Evolutionary conservation across 805 yeast genomes (phyloP), one percentile per base, ranked within the genome.

Genomic region (Millerozyma miso): DNA sequence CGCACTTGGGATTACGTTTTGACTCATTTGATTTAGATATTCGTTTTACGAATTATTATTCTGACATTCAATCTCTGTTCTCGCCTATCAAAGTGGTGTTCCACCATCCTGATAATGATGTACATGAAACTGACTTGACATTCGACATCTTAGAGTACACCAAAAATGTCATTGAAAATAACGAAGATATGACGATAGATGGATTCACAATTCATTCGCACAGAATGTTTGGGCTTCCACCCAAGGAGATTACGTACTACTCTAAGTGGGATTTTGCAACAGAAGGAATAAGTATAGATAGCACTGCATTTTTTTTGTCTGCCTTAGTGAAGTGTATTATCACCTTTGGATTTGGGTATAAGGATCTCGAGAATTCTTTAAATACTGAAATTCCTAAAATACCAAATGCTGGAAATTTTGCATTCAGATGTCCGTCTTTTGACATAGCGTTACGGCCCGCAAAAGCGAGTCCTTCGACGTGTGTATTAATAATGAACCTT

Each of bases 141-240:
- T 62, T 56, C 44, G 56, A 59, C 38, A 56, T 59, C 4, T 45
- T 57, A 18, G 38, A 50, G 43, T 54, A 71, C 47, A 45, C 43
- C 4, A 43, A 45, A n/a, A 19, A 37, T n/a, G 45, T 46, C 26
- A 31, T 51, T 4, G 38, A 31, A 16, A 31, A 35, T 4, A 29
- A 39, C 4, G 71, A 81, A 1, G 79, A 80, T 35, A 51, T 86
- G 23, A 50, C 58, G 3, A 71, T 86, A 38, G 85, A 83, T 54
- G 81, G 83, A 0, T 56, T 85, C 10, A 55, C 73, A 2, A 71
- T 88, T 18, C 95, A 87, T 60, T 95, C 96, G 1, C 96, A 91
- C 60, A 73, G 98, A 54, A 81, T 90, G 82, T 88, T 88, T 67
- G 99, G 99, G 0, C 58, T 88, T 2, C 96, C 96, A 0, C 97